A percentile compares a stretch with the other conserved stretches of the same genome.
Evolutionary conservation across 768 basidiomycete species (phyloP).

Genomic region (Pleurotus sapidus): DNA sequence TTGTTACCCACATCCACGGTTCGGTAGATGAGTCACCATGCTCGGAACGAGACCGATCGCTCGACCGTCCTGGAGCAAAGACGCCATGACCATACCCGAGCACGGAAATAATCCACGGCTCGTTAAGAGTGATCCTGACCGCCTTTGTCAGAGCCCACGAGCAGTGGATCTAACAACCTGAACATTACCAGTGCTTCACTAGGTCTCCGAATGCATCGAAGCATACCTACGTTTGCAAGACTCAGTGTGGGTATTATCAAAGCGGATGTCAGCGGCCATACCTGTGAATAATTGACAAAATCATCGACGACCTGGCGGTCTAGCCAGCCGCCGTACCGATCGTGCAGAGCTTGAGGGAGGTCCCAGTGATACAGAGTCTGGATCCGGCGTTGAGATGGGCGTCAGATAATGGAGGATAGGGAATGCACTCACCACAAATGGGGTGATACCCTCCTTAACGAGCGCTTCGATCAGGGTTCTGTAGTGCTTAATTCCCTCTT

Average conservation of each 20-base stretch:
- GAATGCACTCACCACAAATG: constrained; percentile 49
- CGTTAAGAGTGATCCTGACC: constrained; percentile 66
- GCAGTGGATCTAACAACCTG: neutral
- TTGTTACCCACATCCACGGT: constrained; percentile 54
- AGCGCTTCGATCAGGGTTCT: constrained; percentile 63
- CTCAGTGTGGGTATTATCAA: neutral
- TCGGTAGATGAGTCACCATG: constrained; percentile 62
- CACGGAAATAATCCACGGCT: constrained; percentile 66
- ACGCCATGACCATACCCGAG: constrained; percentile 64
- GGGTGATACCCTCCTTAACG: constrained; percentile 55
- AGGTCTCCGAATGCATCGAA: constrained; percentile 71
- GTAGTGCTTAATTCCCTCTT: constrained; percentile 65
- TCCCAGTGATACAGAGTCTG: constrained; percentile 81
- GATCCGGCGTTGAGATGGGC: neutral
- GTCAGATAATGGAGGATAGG: too few species aligned
- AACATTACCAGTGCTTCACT: constrained; percentile 63
- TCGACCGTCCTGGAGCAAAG: constrained; percentile 69
- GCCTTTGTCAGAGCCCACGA: neutral
- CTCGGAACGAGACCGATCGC: constrained; percentile 49
- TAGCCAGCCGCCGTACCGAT: constrained; percentile 77
- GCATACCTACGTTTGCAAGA: constrained; percentile 39
- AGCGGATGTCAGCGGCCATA: constrained; percentile 12
- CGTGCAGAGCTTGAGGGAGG: constrained; percentile 67
- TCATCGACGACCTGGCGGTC: constrained; percentile 63
- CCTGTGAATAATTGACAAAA: constrained; percentile 58